phyloP scores from a whole-genome alignment of 2,329 filamentous ascomycete species.

The Dactylonectria macrodidyma region DNA sequence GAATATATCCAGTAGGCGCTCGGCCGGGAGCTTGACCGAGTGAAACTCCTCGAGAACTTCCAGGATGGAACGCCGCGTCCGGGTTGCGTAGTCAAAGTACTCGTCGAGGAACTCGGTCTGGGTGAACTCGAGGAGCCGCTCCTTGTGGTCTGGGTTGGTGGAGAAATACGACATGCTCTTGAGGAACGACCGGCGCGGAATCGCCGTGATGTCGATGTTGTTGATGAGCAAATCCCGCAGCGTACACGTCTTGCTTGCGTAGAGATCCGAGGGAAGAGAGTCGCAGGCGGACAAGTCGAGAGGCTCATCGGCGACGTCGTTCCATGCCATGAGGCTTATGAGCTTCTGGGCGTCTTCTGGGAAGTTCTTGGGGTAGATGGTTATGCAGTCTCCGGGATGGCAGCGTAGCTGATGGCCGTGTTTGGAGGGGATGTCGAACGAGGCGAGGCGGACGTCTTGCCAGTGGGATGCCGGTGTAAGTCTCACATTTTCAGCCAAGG shows the following conservation, averaged over 20 bases:
- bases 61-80: constrained; percentile 89
- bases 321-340: constrained; percentile 86
- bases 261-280: constrained; percentile 53
- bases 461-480: constrained; percentile 85
- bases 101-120: constrained; percentile 87
- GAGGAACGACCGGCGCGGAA: constrained; percentile 91
- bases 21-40: constrained; percentile 84
- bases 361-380: constrained; percentile 91
- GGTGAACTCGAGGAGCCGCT: constrained; percentile 87
- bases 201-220: constrained; percentile 90
- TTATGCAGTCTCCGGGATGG: constrained; percentile 84
- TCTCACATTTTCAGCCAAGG: constrained; percentile 76
- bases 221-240: constrained; percentile 84
- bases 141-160: constrained; percentile 78
- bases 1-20: constrained; percentile 80
- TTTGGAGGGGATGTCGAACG: constrained; percentile 64
- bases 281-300: constrained; percentile 66
- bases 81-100: constrained; percentile 94
- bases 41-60: constrained; percentile 94
- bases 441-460: constrained; percentile 93
- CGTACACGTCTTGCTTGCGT: constrained; percentile 65
- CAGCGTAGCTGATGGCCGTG: constrained; percentile 51
- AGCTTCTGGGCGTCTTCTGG: constrained; percentile 83
- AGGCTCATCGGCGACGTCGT: constrained; percentile 76
- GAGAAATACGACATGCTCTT: constrained; percentile 83